Evolutionary conservation across 1,284 basidiomycete species (phyloP), one percentile per base, ranked within the genome.

Genomic region (Rhodotorula sp.): DNA sequence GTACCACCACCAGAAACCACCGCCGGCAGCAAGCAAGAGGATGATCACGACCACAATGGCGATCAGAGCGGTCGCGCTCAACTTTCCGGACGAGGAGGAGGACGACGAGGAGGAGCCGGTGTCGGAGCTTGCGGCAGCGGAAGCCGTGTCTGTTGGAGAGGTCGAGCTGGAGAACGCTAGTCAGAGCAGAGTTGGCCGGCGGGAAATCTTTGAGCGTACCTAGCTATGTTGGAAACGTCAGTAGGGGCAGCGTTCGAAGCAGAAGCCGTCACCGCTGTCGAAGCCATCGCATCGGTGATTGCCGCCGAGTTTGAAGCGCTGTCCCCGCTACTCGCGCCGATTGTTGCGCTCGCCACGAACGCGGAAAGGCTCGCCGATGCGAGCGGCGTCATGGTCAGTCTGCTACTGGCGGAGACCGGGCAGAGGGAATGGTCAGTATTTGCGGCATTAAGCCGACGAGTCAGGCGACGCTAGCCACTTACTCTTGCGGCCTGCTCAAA

Each of bases 1-100:
- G 24, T 13, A 60, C 58, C 58, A 70, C 60, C 57, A 66, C 34
- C 48, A 70, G 52, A 63, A 56, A 1, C 51, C 64, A n/a, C 51
- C 47, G 10, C 53, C 56, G 2, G 29, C 47, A 0, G 13, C 32
- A 9, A 27, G n/a, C 19, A 70, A n/a, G 36, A 70, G 4, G 19
- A 70, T 1, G 27, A 70, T 32, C 29, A 70, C 24, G 2, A 60
- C 53, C 47, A 51, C 32, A 8, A 66, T 53, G 2, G 39, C 51
- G 52, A 64, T 24, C 13, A 52, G 44, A 4, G 27, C 47, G 39
- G 48, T 48, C 20, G 49, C 63, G 53, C 24, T 56, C 15, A 30
- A 13, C 22, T 7, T 11, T 32, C 32, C 5, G 13, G 29, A 49
- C 24, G 56, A 46, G 0, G 51, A 27, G 17, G 51, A 36, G 30